These are phyloP conservation scores for Fusarium illudens DNA, from an alignment of 2,329 filamentous ascomycete genomes.

Conservation along the genomic window DNA sequence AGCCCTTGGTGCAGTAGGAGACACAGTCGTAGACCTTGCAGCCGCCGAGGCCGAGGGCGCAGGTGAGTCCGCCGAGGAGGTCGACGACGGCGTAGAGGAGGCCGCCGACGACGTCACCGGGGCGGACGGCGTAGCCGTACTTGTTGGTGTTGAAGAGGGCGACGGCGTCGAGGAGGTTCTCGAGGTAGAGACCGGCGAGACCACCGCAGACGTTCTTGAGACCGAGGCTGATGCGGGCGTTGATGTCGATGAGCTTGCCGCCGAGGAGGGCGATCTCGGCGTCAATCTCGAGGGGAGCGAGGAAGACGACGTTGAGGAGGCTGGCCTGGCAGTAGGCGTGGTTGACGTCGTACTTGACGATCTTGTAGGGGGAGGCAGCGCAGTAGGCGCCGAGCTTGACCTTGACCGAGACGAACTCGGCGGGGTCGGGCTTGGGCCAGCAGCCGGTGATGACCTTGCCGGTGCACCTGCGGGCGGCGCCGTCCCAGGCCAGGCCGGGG, in stretches of 20 bases:
- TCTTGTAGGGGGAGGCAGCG: conserved; percentile 48
- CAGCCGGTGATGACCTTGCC: conserved; percentile 42
- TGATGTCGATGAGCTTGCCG: conserved; percentile 38
- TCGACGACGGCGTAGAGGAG: conserved; percentile 40
- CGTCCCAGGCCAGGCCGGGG: conserved; percentile 52
- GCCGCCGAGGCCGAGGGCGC: conserved; percentile 44
- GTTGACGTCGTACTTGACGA: conserved; percentile 45
- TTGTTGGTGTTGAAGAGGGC: conserved; percentile 50
- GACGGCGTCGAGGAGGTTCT: conserved; percentile 44
- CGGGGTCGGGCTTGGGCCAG: conserved; percentile 46
- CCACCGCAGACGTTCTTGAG: conserved; percentile 47
- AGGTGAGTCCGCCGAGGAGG: conserved; percentile 38
- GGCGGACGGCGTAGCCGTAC: conserved; percentile 43
- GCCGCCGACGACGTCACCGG: conserved; percentile 40
- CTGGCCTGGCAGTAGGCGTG: conserved; percentile 50
- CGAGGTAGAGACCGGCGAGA: conserved; percentile 47
- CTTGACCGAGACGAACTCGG: conserved; percentile 37
- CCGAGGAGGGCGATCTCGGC: conserved; percentile 41
- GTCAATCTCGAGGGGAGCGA: conserved; percentile 42
- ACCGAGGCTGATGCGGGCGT: conserved; percentile 40
- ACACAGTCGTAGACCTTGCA: conserved; percentile 50
- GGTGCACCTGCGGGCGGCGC: conserved; percentile 37
- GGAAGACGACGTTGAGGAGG: conserved; percentile 47
- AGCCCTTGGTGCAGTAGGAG: conserved; percentile 50
- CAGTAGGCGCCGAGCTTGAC: conserved; percentile 47